phyloP scores from a whole-genome alignment of 148 eudicot species.

The Cornus florida region DNA sequence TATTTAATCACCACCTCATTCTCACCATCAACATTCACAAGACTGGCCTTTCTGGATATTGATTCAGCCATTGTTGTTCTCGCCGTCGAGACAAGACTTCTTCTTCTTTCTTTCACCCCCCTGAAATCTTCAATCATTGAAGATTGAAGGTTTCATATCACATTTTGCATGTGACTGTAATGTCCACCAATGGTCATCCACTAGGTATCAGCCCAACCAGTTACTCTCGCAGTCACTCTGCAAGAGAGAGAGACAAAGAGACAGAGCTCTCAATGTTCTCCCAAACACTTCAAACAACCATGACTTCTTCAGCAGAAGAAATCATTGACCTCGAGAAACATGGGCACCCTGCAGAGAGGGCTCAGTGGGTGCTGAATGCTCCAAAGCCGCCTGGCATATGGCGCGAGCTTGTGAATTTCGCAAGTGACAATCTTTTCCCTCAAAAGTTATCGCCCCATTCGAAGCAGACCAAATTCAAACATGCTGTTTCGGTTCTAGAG shows the following conservation, averaged over 20 bases:
- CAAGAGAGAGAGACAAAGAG: background rate
- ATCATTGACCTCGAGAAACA: slow-evolving; percentile 2
- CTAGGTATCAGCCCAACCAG: background rate
- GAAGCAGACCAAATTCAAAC: slow-evolving; percentile 17
- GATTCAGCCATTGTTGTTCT: background rate
- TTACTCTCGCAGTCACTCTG: background rate
- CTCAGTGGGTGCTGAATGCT: slow-evolving; percentile 31
- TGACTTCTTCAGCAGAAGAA: slow-evolving; percentile 9
- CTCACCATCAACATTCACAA: background rate
- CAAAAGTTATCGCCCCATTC: slow-evolving; percentile 2
- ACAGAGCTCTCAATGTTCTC: slow-evolving; percentile 33
- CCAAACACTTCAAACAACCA: slow-evolving; percentile 46
- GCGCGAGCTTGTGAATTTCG: slow-evolving; percentile 7
- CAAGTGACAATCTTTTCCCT: background rate
- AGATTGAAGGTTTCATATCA: too few relatives aligned
- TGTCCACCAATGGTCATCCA: background rate
- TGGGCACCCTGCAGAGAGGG: slow-evolving; percentile 9
- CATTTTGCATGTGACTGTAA: background rate
- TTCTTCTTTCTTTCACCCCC: background rate
- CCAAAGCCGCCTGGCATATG: slow-evolving; percentile 35
- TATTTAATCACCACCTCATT: background rate
- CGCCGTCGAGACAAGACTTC: too few relatives aligned
- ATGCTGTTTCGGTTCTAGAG: slow-evolving; percentile 10
- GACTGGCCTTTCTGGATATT: background rate
- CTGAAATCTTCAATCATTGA: background rate